Evolutionary conservation across 2,329 filamentous ascomycete species (phyloP).

Genomic region (Penicillium verrucosum): DNA sequence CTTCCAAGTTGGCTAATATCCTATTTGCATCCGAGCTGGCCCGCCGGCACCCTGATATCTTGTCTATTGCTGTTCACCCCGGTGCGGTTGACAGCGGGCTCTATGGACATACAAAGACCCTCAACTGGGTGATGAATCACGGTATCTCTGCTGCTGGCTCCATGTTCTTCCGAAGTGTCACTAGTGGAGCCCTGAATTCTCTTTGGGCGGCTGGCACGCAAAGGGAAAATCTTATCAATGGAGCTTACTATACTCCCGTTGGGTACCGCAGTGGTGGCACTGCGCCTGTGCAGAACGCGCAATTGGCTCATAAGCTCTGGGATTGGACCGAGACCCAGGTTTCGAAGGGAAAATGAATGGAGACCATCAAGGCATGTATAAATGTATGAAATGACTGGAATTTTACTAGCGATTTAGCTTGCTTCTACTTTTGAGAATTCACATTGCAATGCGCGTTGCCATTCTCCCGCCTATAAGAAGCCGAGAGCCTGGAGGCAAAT

Average conservation of each 20-base stretch:
- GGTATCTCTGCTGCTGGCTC: constrained; percentile 18
- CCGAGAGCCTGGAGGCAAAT: constrained; percentile 5
- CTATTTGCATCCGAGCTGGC: constrained; percentile 48
- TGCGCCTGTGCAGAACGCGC: constrained; percentile 30
- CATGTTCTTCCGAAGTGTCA: constrained; percentile 31
- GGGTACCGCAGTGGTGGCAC: constrained; percentile 33
- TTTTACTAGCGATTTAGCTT: not conserved
- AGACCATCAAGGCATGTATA: not conserved
- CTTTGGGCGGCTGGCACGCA: constrained; percentile 41
- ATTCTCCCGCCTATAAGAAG: not conserved
- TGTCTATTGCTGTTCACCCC: constrained; percentile 50
- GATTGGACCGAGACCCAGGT: constrained; percentile 45
- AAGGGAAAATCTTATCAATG: constrained; percentile 34
- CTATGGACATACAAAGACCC: constrained; percentile 33
- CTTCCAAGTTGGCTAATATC: constrained; percentile 53
- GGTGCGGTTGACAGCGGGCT: constrained; percentile 45
- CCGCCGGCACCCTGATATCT: constrained; percentile 43
- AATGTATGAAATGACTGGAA: not conserved
- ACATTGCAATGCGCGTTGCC: not conserved
- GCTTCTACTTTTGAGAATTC: not conserved
- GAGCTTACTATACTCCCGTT: constrained; percentile 44
- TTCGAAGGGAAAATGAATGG: constrained; percentile 13
- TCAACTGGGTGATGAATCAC: constrained; percentile 23
- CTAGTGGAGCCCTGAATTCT: constrained; percentile 41
- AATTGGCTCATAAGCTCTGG: constrained; percentile 39